phyloP scores from a whole-genome alignment of 2,329 filamentous ascomycete genomes.

The Colletotrichum scovillei region DNA sequence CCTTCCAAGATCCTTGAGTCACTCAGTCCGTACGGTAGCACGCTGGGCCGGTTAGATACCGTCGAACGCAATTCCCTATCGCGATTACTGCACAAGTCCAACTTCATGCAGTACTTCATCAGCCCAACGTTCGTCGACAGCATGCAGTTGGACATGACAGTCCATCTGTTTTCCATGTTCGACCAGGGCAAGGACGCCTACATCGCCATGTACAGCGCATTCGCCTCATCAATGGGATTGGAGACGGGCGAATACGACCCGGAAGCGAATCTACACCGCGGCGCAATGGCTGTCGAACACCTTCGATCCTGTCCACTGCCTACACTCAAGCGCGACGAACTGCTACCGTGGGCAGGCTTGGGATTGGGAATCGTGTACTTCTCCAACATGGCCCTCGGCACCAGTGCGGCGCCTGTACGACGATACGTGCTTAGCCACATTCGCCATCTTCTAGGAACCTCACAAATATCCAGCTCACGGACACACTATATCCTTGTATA shows the following conservation, averaged over 20 bases:
- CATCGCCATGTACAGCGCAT: slow-evolving; percentile 32
- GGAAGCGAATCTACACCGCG: slow-evolving; percentile 26
- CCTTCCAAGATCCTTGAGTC: slow-evolving; percentile 29
- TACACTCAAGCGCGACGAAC: slow-evolving; percentile 22
- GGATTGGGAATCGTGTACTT: slow-evolving; percentile 30
- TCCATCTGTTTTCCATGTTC: slow-evolving; percentile 32
- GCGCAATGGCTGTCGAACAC: slow-evolving; percentile 29
- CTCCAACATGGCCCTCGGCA: slow-evolving; percentile 33
- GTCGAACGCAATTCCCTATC: slow-evolving; percentile 18
- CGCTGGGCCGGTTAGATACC: slow-evolving; percentile 4
- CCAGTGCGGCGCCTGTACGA: slow-evolving; percentile 29
- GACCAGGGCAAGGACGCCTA: slow-evolving; percentile 34
- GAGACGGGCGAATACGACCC: slow-evolving; percentile 30
- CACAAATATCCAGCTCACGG: slow-evolving; percentile 21
- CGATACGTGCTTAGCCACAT: slow-evolving; percentile 31
- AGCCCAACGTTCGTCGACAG: slow-evolving; percentile 29
- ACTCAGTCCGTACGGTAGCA: slow-evolving; percentile 25
- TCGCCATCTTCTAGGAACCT: slow-evolving; percentile 24
- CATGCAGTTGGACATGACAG: slow-evolving; percentile 33
- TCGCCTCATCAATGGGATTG: slow-evolving; percentile 22
- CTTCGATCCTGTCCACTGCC: slow-evolving; percentile 28
- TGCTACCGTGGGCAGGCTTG: slow-evolving; percentile 24
- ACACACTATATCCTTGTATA: slow-evolving; percentile 36
- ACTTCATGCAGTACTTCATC: slow-evolving; percentile 34
- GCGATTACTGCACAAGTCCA: slow-evolving; percentile 27